Base-by-base conservation (phyloP, 192 early-diverging fungal species). In the Coemansia sp. region DNA sequence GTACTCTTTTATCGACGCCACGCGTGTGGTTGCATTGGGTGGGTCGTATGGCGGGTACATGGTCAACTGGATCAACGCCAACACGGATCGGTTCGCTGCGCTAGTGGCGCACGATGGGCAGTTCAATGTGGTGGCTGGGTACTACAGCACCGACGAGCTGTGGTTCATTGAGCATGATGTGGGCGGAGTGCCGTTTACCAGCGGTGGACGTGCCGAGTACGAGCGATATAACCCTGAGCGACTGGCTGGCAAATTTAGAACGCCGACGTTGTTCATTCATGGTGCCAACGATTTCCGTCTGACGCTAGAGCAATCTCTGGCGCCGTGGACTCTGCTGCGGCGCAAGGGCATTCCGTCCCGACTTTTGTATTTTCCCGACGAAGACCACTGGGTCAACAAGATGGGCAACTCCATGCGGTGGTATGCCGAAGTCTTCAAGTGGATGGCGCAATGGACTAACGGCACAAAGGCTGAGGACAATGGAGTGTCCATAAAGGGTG, bases 61-160 rank as follows among this genome's bases (percentile, higher is more conserved):
- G 89, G 80, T 83, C 39, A 92, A 92, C 74, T 92, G 89, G 89
- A 72, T 90, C 51, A 92, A 92, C 58, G 86, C 82, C 32, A 83
- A 91, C 59, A 88, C 83, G 3, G 58, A 86, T 15, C 79, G 83
- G 26, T 92, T 92, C 65, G 62, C 66, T 29, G 72, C 68, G 25
- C 64, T 89, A 22, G 88, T 90, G 9, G 83, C 78, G 45, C 90
- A 92, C 47, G 88, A 89, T 58, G 88, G 90, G 45, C 76, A 86
- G 47, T 90, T 92, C 60, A 70, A 74, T 36, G 76, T 82, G 18
- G 53, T 79, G 34, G 67, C 73, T 35, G 66, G 77, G 10, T 91
- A 81, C 65, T 92, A 87, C 56, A 55, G 78, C 18, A 88, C 87
- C 5, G 89, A 92, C 41, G 89, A 92, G 63, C 82, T 90, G 38